phyloP scores from a whole-genome alignment of 805 yeast genomes.

The Maudiozyma turicensis region DNA sequence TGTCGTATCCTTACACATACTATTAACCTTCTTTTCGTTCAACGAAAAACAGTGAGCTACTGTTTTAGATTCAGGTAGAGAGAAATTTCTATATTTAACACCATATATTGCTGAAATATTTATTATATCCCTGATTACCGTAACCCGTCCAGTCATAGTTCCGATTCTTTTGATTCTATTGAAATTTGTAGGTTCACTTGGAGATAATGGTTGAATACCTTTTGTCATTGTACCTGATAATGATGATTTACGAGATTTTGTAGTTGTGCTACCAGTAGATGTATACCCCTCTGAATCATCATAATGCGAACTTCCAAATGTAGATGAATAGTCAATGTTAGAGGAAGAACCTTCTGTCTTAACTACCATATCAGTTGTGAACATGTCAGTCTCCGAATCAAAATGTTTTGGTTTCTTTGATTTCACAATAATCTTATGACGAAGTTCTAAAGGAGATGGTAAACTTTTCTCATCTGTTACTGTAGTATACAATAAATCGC shows the following conservation, averaged over 20 bases:
- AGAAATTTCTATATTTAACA: conserved; percentile 66
- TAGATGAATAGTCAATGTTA: conserved; percentile 14
- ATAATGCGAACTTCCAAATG: conserved; percentile 29
- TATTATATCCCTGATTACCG: conserved; percentile 18
- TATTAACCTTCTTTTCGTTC: conserved; percentile 58
- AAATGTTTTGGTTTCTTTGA: conserved; percentile 47
- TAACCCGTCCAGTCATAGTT: conserved; percentile 14
- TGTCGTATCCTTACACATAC: conserved; percentile 52
- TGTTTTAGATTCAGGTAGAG: conserved; percentile 77
- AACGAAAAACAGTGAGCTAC: conserved; percentile 79
- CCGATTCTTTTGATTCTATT: conserved; percentile 29
- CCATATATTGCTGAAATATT: conserved; percentile 44
- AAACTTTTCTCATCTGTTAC: conserved; percentile 24
- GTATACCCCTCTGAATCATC: conserved; percentile 23
- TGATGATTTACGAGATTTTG: not conserved
- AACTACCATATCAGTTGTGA: not conserved
- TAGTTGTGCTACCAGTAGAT: not conserved
- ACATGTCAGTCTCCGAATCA: not conserved
- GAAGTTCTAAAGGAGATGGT: conserved; percentile 69
- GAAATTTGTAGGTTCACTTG: conserved; percentile 2
- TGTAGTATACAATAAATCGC: conserved; percentile 39
- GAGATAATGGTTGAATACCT: not conserved
- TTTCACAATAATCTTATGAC: conserved; percentile 64
- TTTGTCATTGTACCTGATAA: not conserved
- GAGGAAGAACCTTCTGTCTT: conserved; percentile 5